These are phyloP conservation scores for Hypericum perforatum DNA, from an alignment of 345 rosid genomes.

Conservation along the genomic window DNA sequence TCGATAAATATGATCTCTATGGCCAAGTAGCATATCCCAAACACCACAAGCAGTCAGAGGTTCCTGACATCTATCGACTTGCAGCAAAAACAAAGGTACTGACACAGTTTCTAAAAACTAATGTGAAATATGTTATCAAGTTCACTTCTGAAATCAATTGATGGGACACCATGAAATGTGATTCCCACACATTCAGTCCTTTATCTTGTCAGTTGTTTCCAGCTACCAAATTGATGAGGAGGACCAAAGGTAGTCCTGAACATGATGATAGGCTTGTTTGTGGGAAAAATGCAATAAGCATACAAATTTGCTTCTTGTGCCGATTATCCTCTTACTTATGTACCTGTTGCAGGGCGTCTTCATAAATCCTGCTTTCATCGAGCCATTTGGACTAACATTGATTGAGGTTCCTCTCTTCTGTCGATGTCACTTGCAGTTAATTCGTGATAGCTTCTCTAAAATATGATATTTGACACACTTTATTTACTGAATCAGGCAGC, in stretches of 20 bases:
- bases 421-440: not conserved
- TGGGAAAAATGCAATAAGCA: no score
- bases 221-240: no score
- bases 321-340: not conserved
- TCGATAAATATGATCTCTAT: slow-evolving; percentile 93
- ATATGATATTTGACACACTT: not conserved
- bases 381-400: not conserved
- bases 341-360: not conserved
- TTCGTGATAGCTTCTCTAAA: not conserved
- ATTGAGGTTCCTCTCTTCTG: not conserved
- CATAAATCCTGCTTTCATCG: not conserved
- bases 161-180: no score
- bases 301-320: not conserved
- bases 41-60: slow-evolving; percentile 96
- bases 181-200: no score
- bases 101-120: no score
- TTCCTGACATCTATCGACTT: slow-evolving; percentile 90
- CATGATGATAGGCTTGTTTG: no score
- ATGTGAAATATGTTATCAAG: no score
- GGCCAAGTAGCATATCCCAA: slow-evolving; percentile 99
- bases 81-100: slow-evolving; percentile 97
- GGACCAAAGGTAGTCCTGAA: no score
- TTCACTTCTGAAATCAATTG: no score
- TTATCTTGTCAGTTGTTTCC: no score
- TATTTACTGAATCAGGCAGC: not conserved